A percentile compares a stretch with the other conserved stretches of the same genome.
phyloP scores from a whole-genome alignment of 345 rosid genomes.

The Mangifera indica region DNA sequence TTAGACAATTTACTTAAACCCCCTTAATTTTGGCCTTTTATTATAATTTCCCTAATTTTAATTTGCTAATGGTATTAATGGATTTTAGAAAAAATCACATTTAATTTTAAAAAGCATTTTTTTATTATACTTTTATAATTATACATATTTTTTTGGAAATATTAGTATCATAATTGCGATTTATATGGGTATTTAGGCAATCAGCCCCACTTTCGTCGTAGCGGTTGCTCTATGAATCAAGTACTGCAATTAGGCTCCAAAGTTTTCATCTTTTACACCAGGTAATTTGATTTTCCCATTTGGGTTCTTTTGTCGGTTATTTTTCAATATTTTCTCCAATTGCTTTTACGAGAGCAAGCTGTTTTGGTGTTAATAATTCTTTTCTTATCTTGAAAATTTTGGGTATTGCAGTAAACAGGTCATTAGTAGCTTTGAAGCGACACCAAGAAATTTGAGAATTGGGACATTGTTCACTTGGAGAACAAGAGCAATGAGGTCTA shows the following conservation, averaged over 20 bases:
- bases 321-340: neutral
- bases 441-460: constrained; percentile 32
- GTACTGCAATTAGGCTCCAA: constrained; percentile 44
- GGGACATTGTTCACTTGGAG: constrained; percentile 34
- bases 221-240: constrained; percentile 31
- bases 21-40: too few species aligned
- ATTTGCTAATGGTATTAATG: too few species aligned
- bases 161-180: too few species aligned
- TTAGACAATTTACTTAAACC: too few species aligned
- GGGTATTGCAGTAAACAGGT: neutral
- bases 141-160: too few species aligned
- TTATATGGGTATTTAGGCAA: too few species aligned
- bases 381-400: neutral
- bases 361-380: constrained; percentile 5
- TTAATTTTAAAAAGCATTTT: too few species aligned
- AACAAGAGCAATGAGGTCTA: constrained; percentile 35
- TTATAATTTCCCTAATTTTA: too few species aligned
- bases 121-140: too few species aligned
- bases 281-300: constrained; percentile 24
- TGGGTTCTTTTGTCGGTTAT: neutral
- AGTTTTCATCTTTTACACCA: constrained; percentile 30
- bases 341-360: neutral
- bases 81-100: too few species aligned
- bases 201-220: neutral
- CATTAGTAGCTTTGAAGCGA: constrained; percentile 44